Evolutionary conservation across 2,329 filamentous ascomycete genomes (phyloP), one percentile per base, ranked within the genome.

Genomic region (Fusarium drepaniforme): DNA sequence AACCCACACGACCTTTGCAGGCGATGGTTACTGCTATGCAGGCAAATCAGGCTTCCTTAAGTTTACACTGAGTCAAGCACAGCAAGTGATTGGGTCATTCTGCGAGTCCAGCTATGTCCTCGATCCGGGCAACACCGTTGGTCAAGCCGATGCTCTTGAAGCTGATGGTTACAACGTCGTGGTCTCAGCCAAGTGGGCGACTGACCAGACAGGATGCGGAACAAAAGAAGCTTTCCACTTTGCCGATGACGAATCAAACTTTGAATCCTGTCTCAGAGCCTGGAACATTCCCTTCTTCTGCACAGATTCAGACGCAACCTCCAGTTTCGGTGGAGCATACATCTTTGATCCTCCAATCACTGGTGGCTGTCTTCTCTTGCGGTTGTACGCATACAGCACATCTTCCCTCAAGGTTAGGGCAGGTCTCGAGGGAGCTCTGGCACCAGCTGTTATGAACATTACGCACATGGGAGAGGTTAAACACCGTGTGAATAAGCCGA

Each of bases 21-120:
- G 57, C 13, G 62, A 64, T 30, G 68, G 23, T 5, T 49, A 49
- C 44, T 49, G 23, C 8, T 49, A 28, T 15, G 15, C 44, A 2
- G 21, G 23, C 2, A 28, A 28, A 8, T 49, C 44, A 9, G 44
- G 44, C 23, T 49, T 28, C 23, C 44, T 49, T 12, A 18, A 49
- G 23, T 49, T 49, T 16, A 49, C 23, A 4, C 23, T 28, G 44
- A 49, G 23, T 23, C 42, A 72, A 23, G 68, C 71, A 0, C 30
- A 44, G 21, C 16, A 62, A 1, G 69, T 58, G 6, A 35, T 73
- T 25, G 57, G 38, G 21, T 68, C 68, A 1, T 73, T 73, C 30
- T 73, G 71, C 40, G 38, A 44, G 9, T 58, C 69, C 2, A 49
- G 53, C 46, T 73, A 72, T 21, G 37, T 65, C 0, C 71, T 73